These are phyloP conservation scores for Boletus coccyginus DNA, from an alignment of 768 basidiomycete species.

Conservation along the genomic window DNA sequence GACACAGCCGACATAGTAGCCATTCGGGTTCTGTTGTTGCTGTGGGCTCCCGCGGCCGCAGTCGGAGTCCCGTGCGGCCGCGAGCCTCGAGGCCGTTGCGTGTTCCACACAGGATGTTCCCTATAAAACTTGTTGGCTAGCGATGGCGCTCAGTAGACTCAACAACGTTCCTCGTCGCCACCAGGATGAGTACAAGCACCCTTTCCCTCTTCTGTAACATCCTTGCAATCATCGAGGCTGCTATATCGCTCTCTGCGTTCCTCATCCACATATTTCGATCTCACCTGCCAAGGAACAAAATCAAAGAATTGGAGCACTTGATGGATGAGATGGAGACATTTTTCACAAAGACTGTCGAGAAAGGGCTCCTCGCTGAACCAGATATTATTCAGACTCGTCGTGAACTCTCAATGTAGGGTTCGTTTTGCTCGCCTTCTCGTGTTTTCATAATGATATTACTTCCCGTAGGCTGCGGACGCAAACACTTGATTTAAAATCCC, in stretches of 20 bases:
- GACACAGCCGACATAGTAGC: too few relatives aligned
- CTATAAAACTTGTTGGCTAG: too few relatives aligned
- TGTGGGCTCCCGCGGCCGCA: too few relatives aligned
- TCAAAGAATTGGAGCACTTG: constrained; percentile 1
- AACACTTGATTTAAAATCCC: not conserved
- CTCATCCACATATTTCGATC: not conserved
- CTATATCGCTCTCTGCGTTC: not conserved
- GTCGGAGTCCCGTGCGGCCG: too few relatives aligned
- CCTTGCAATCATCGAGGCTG: not conserved
- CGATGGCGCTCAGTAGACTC: too few relatives aligned
- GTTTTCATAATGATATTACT: too few relatives aligned
- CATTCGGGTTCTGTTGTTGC: too few relatives aligned
- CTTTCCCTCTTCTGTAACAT: constrained; percentile 5
- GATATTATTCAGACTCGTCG: not conserved
- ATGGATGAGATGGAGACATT: not conserved
- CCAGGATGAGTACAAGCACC: not conserved
- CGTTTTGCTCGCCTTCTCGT: too few relatives aligned
- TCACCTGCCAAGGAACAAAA: constrained; percentile 2
- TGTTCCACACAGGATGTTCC: too few relatives aligned
- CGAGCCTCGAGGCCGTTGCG: too few relatives aligned
- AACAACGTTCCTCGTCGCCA: too few relatives aligned
- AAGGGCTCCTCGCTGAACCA: constrained; percentile 2
- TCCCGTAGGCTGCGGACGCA: not conserved
- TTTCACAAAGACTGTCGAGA: constrained; percentile 5
- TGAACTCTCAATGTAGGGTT: not conserved